Conservation (phyloP, 2,329 filamentous ascomycete genomes). For the Aureobasidium namibiae region DNA sequence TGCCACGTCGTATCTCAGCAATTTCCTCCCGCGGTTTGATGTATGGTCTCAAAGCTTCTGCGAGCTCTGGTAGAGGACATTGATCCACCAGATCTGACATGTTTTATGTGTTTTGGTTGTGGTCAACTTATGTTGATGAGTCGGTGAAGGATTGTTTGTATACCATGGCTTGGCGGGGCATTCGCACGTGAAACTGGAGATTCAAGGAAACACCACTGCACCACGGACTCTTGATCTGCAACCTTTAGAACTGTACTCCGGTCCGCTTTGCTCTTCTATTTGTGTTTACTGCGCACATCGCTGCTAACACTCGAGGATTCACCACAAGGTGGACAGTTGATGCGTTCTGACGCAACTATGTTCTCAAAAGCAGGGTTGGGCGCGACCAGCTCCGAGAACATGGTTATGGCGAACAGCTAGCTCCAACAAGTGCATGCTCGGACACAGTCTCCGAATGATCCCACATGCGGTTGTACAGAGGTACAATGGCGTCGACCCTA, state of each 20-base stretch:
- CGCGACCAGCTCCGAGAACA: too few species aligned
- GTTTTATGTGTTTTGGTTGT: neutral
- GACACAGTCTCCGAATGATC: neutral
- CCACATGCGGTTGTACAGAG: neutral
- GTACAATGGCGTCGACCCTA: constrained; percentile 6
- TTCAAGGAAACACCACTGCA: neutral
- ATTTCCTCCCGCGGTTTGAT: constrained; percentile 9
- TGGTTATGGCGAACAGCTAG: too few species aligned
- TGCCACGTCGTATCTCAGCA: neutral
- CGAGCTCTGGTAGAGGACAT: constrained; percentile 14
- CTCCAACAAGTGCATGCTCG: too few species aligned
- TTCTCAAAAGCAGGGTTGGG: too few species aligned
- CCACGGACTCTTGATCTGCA: neutral
- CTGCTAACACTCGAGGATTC: neutral
- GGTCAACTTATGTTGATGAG: neutral
- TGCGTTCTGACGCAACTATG: neutral
- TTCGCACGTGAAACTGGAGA: neutral
- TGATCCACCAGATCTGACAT: constrained; percentile 3
- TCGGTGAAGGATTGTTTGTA: constrained; percentile 4
- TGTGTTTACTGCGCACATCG: neutral
- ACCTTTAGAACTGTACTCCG: neutral
- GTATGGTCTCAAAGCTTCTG: constrained; percentile 14
- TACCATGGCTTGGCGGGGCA: neutral
- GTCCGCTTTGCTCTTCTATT: too few species aligned
- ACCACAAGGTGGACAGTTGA: neutral